These are phyloP conservation scores for Neurospora hispaniola DNA, from an alignment of 495 filamentous ascomycete genomes.

Conservation along the genomic window DNA sequence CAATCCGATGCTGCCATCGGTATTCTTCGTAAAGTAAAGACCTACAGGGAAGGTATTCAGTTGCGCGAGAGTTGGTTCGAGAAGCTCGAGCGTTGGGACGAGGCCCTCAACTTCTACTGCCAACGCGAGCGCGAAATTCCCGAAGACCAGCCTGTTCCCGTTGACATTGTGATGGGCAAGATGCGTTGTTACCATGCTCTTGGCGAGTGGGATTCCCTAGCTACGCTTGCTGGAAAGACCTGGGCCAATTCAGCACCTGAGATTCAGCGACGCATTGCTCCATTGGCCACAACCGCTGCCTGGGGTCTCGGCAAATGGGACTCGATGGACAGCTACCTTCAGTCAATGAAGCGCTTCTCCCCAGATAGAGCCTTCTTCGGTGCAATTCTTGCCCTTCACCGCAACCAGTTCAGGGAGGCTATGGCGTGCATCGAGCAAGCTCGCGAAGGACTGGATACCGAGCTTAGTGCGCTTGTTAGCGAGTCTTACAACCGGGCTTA, in stretches of 20 bases:
- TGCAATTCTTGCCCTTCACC: conserved; percentile 84
- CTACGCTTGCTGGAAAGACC: conserved; percentile 77
- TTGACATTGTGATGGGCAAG: conserved; percentile 96
- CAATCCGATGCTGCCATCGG: conserved; percentile 96
- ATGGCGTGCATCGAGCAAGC: conserved; percentile 77
- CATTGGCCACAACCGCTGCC: conserved; percentile 88
- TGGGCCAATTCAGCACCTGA: conserved; percentile 81
- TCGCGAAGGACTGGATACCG: conserved; percentile 85
- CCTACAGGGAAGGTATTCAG: conserved; percentile 82
- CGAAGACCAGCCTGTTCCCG: conserved; percentile 48
- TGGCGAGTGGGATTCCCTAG: conserved; percentile 91
- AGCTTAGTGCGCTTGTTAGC: conserved; percentile 85
- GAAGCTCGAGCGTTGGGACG: conserved; percentile 96
- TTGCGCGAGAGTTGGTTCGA: conserved; percentile 97
- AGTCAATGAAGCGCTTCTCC: conserved; percentile 84
- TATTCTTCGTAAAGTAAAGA: conserved; percentile 87
- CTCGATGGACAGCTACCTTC: conserved; percentile 90
- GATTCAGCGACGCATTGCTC: conserved; percentile 77
- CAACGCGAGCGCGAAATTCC: conserved; percentile 60
- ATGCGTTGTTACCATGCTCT: conserved; percentile 97
- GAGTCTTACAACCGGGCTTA: conserved; percentile 97
- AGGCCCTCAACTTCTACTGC: conserved; percentile 86
- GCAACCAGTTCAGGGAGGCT: conserved; percentile 88
- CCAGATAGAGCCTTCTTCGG: conserved; percentile 96
- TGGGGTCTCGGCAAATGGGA: conserved; percentile 97